Evolutionary conservation across 768 basidiomycete genomes (phyloP).

Genomic region (Collybia sordida): DNA sequence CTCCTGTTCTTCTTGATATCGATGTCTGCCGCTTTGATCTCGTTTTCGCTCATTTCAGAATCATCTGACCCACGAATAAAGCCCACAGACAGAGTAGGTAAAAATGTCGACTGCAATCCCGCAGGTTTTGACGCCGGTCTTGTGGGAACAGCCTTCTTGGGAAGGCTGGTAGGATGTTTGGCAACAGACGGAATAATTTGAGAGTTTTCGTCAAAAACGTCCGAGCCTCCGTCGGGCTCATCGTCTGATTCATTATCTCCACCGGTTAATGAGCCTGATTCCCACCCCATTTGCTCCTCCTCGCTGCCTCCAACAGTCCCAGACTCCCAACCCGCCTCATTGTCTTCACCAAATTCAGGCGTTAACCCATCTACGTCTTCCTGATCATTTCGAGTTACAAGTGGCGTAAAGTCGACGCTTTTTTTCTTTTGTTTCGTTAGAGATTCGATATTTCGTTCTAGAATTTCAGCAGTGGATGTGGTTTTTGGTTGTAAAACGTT

Average conservation of each 20-base stretch:
- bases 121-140: slow-evolving; percentile 16
- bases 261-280: slow-evolving; percentile 47
- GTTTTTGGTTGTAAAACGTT: slow-evolving; percentile 34
- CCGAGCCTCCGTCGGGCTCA: slow-evolving; percentile 22
- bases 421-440: slow-evolving; percentile 18
- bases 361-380: slow-evolving; percentile 19
- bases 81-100: slow-evolving; percentile 87
- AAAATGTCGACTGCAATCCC: slow-evolving; percentile 58
- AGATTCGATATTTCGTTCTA: slow-evolving; percentile 7
- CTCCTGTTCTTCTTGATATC: slow-evolving; percentile 79
- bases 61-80: slow-evolving; percentile 77
- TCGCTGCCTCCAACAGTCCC: slow-evolving; percentile 36
- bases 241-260: slow-evolving; percentile 26
- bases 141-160: slow-evolving; percentile 23
- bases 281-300: slow-evolving; percentile 44
- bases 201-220: slow-evolving; percentile 15
- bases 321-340: slow-evolving; percentile 39
- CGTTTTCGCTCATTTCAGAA: slow-evolving; percentile 74
- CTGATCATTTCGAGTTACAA: neutral
- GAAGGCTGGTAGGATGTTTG: slow-evolving; percentile 11
- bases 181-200: slow-evolving; percentile 1
- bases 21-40: slow-evolving; percentile 50
- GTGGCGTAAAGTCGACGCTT: slow-evolving; percentile 12
- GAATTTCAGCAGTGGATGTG: slow-evolving; percentile 10
- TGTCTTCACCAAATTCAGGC: slow-evolving; percentile 20